Conservation (phyloP, 2,329 filamentous ascomycete genomes). For the Aspergillus arachidicola region DNA sequence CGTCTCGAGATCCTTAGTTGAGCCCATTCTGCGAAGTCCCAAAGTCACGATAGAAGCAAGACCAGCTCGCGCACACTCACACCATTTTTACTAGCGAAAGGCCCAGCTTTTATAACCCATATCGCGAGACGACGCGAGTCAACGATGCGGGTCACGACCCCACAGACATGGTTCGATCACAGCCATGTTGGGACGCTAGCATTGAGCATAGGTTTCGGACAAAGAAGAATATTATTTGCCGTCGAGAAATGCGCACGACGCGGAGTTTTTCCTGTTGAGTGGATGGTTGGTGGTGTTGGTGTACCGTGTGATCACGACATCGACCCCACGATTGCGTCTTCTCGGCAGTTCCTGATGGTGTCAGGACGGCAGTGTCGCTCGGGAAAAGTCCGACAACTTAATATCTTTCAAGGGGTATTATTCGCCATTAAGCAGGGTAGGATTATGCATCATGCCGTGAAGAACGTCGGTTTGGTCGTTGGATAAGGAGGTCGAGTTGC, state of each 20-base stretch:
- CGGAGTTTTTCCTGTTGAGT: not conserved
- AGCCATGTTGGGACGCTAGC: not conserved
- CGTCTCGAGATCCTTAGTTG: slow-evolving; percentile 15
- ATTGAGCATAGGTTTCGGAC: not conserved
- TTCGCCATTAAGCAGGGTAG: not conserved
- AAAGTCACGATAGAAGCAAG: not conserved
- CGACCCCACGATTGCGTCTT: slow-evolving; percentile 15
- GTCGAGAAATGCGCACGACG: not conserved
- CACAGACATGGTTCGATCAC: slow-evolving; percentile 4
- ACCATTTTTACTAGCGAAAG: not conserved
- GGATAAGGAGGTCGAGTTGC: too few relatives aligned
- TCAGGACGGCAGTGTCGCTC: not conserved
- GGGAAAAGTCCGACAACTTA: not conserved
- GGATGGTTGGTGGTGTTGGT: not conserved
- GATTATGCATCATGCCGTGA: not conserved
- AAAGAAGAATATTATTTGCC: not conserved
- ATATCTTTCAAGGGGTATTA: not conserved
- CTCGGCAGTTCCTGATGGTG: slow-evolving; percentile 2
- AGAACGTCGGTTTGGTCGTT: not conserved
- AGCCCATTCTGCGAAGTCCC: not conserved
- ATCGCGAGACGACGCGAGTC: not conserved
- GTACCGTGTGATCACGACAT: slow-evolving; percentile 14
- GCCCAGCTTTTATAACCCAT: not conserved
- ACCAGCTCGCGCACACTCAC: not conserved
- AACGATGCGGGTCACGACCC: not conserved